A percentile compares a stretch with the other conserved stretches of the same genome.
These are phyloP conservation scores for Sporothrix protearum DNA, from an alignment of 2,329 filamentous ascomycete species.

Conservation along the genomic window DNA sequence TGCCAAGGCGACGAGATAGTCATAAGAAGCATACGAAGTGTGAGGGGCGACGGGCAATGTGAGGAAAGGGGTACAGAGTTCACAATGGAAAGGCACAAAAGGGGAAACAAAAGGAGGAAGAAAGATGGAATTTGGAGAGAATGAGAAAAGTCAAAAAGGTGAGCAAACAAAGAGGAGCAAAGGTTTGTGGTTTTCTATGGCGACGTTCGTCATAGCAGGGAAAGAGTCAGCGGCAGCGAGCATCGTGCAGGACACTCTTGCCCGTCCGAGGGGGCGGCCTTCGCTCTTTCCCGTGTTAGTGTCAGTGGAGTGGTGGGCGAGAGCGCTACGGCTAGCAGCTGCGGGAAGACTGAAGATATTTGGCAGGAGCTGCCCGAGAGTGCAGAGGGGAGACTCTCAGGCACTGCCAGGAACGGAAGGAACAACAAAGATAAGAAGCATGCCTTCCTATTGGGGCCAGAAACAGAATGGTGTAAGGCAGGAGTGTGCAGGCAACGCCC, in stretches of 20 bases:
- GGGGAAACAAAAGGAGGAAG: not conserved
- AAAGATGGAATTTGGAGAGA: not conserved
- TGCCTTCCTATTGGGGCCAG: not conserved
- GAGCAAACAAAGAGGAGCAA: not conserved
- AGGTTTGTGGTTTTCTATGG: not conserved
- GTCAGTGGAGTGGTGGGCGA: not conserved
- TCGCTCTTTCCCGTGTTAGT: conserved; percentile 11
- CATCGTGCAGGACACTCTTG: not conserved
- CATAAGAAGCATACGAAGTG: not conserved
- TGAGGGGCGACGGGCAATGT: not conserved
- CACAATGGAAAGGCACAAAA: no score
- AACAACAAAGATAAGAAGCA: not conserved
- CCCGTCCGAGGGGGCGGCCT: not conserved
- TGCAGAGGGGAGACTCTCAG: not conserved
- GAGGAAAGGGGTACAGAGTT: not conserved
- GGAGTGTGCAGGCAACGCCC: not conserved
- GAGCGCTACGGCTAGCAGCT: not conserved
- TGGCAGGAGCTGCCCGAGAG: not conserved
- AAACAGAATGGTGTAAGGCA: not conserved
- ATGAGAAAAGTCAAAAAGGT: not conserved
- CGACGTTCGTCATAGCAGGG: not conserved
- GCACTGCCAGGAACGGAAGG: conserved; percentile 7
- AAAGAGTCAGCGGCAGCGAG: not conserved
- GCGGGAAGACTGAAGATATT: not conserved
- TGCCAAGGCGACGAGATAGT: not conserved